phyloP scores from a whole-genome alignment of 768 basidiomycete species.

The Tulasnella sp. region DNA sequence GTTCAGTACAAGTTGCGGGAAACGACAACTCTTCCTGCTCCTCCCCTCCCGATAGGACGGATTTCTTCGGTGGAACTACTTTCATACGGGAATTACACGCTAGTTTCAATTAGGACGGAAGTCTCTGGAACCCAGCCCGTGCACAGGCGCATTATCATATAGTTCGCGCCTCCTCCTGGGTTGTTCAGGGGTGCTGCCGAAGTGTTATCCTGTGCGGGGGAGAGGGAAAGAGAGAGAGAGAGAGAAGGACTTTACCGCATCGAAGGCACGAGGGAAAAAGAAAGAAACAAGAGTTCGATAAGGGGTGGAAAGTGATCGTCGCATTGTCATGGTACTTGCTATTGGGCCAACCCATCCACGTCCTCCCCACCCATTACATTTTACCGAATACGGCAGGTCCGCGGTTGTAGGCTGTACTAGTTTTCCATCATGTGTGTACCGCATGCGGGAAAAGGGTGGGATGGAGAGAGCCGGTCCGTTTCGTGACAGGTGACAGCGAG shows the following conservation, averaged over 20 bases:
- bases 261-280: neutral
- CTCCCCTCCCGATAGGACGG: neutral
- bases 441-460: neutral
- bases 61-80: neutral
- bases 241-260: neutral
- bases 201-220: neutral
- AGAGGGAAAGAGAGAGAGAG: too few relatives aligned
- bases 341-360: neutral
- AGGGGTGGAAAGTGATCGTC: neutral
- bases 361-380: neutral
- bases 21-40: too few relatives aligned
- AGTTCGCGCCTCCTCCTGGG: neutral
- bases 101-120: neutral
- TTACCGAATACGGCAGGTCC: neutral
- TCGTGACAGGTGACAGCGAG: neutral
- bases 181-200: neutral
- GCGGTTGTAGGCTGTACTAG: neutral
- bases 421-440: neutral
- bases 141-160: neutral
- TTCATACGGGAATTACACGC: neutral
- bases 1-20: neutral
- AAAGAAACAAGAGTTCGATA: neutral
- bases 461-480: neutral
- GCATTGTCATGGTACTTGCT: neutral
- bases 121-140: neutral